Percentiles rank a stretch among this genome's conserved stretches.
Evolutionary conservation across 1,139 yeast genomes (phyloP).

Genomic region (Lodderomyces margitis): DNA sequence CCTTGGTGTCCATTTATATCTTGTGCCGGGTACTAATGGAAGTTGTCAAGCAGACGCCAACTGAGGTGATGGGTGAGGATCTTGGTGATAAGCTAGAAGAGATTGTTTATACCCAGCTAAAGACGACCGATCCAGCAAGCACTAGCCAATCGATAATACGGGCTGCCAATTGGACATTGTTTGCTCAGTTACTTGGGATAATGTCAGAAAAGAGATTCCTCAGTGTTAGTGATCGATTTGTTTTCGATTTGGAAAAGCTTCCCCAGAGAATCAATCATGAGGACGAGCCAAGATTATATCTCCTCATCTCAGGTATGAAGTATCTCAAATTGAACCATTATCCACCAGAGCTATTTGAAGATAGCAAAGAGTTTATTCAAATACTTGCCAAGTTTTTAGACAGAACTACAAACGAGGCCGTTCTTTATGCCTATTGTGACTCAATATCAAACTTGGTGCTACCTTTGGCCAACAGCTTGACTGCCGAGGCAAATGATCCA

Average conservation of each 20-base stretch:
- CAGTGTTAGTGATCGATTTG: slow-evolving; percentile 89
- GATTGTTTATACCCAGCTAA: slow-evolving; percentile 85
- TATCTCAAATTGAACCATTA: slow-evolving; percentile 74
- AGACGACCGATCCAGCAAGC: slow-evolving; percentile 80
- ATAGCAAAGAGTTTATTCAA: slow-evolving; percentile 83
- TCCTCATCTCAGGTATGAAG: slow-evolving; percentile 88
- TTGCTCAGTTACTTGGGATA: slow-evolving; percentile 84
- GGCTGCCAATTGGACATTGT: slow-evolving; percentile 90
- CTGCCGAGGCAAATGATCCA: slow-evolving; percentile 96
- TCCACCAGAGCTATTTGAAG: slow-evolving; percentile 89
- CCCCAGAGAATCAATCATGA: slow-evolving; percentile 54
- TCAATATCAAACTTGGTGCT: slow-evolving; percentile 71
- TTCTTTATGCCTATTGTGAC: slow-evolving; percentile 79
- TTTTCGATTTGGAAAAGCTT: slow-evolving; percentile 84
- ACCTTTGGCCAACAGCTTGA: slow-evolving; percentile 80
- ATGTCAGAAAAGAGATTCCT: slow-evolving; percentile 84
- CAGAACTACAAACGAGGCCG: slow-evolving; percentile 60
- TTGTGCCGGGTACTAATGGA: slow-evolving; percentile 92
- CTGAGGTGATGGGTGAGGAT: slow-evolving; percentile 71
- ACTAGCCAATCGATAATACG: slow-evolving; percentile 64
- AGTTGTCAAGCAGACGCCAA: slow-evolving; percentile 83
- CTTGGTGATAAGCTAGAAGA: slow-evolving; percentile 85
- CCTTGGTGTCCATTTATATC: slow-evolving; percentile 82
- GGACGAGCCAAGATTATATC: slow-evolving; percentile 69
- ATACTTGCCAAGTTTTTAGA: slow-evolving; percentile 83